phyloP scores from a whole-genome alignment of 2,329 filamentous ascomycete species.

The Exophiala phaeomuriformis region DNA sequence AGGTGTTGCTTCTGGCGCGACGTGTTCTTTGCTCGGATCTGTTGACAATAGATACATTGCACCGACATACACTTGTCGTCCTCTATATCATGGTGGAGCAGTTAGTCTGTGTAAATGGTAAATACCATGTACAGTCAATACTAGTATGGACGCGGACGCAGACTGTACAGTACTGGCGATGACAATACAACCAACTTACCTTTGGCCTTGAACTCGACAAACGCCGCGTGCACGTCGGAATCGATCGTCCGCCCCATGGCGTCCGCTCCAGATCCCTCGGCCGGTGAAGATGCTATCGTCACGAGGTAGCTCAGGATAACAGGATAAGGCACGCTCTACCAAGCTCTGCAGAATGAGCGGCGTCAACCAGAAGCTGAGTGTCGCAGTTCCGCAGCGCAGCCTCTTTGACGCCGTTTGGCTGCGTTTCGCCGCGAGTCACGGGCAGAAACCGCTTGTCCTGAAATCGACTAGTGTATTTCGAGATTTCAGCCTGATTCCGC shows the following conservation, averaged over 20 bases:
- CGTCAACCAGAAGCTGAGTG: not conserved
- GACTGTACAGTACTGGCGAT: slow-evolving; percentile 24
- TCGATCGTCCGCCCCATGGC: slow-evolving; percentile 47
- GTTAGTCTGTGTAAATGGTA: slow-evolving; percentile 16
- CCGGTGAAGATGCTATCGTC: not conserved
- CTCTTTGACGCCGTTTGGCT: not conserved
- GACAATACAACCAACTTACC: slow-evolving; percentile 28
- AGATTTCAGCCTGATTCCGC: not conserved
- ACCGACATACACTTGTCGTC: slow-evolving; percentile 44
- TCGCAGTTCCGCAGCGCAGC: not conserved
- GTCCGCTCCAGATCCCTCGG: not conserved
- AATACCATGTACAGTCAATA: slow-evolving; percentile 31
- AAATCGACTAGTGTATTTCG: slow-evolving; percentile 1
- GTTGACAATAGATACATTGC: slow-evolving; percentile 48
- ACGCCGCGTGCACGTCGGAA: slow-evolving; percentile 47
- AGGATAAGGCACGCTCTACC: not conserved
- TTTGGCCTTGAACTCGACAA: slow-evolving; percentile 49
- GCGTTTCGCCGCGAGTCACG: not conserved
- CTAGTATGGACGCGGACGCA: slow-evolving; percentile 17
- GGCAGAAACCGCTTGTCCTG: not conserved
- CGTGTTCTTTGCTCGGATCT: slow-evolving; percentile 48
- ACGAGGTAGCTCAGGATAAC: not conserved
- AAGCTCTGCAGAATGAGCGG: not conserved
- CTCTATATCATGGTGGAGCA: slow-evolving; percentile 21
- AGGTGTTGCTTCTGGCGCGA: slow-evolving; percentile 47